These are phyloP conservation scores for Termitomyces sp. DNA, from an alignment of 768 basidiomycete species.

Conservation along the genomic window DNA sequence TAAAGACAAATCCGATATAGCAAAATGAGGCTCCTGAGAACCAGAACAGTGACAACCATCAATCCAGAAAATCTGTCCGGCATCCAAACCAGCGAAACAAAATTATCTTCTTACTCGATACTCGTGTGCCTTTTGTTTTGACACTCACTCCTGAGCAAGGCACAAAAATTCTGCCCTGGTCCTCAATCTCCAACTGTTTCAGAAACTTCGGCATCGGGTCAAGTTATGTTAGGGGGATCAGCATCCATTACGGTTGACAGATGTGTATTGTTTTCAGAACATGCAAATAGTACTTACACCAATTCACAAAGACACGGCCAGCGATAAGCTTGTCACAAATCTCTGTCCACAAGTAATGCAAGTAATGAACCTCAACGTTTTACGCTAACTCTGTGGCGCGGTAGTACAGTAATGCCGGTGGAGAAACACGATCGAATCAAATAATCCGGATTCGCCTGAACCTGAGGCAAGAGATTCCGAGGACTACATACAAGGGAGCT, in stretches of 20 bases:
- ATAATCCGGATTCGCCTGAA: background rate
- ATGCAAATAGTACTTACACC: too few species aligned
- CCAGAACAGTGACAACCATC: background rate
- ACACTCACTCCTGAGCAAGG: background rate
- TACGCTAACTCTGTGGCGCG: background rate
- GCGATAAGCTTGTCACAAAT: background rate
- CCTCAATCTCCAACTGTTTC: background rate
- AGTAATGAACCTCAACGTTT: background rate
- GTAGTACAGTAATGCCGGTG: too few species aligned
- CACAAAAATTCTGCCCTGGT: background rate
- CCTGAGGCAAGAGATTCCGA: background rate
- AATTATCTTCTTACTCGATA: background rate
- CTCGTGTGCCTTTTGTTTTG: background rate
- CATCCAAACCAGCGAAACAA: background rate
- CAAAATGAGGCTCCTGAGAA: background rate
- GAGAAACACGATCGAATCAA: background rate
- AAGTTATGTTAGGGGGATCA: too few species aligned
- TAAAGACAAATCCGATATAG: background rate
- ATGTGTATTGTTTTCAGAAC: too few species aligned
- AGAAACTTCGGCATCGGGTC: too few species aligned
- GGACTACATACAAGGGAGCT: background rate
- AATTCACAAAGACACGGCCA: background rate
- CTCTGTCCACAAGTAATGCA: background rate
- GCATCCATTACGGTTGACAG: too few species aligned
- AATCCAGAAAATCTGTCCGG: background rate